phyloP scores from a whole-genome alignment of 352 stramenopile species.

The Globisporangium apiculatum region DNA sequence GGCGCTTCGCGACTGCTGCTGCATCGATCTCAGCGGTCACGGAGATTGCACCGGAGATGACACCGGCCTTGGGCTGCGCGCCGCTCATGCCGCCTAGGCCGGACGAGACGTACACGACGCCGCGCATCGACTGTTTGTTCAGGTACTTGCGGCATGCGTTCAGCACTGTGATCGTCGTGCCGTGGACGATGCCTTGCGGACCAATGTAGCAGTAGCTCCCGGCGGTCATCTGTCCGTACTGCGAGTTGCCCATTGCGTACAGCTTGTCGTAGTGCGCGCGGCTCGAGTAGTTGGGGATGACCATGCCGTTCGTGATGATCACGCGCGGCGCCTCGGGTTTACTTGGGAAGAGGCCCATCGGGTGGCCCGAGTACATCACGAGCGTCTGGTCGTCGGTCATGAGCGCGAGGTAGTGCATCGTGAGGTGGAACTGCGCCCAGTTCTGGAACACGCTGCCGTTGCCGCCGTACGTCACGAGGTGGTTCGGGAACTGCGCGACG shows the following conservation, averaged over 20 bases:
- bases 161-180: slow-evolving; percentile 87
- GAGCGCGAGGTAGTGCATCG: slow-evolving; percentile 83
- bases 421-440: slow-evolving; percentile 85
- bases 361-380: slow-evolving; percentile 87
- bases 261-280: slow-evolving; percentile 85
- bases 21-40: slow-evolving; percentile 82
- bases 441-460: slow-evolving; percentile 89
- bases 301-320: slow-evolving; percentile 86
- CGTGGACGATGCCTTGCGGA: slow-evolving; percentile 86
- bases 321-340: slow-evolving; percentile 67
- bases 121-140: slow-evolving; percentile 49
- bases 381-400: slow-evolving; percentile 88
- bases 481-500: slow-evolving; percentile 84
- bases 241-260: slow-evolving; percentile 81
- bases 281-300: slow-evolving; percentile 88
- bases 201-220: slow-evolving; percentile 91
- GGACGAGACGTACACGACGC: slow-evolving; percentile 83
- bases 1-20: slow-evolving; percentile 74
- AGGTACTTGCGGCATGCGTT: slow-evolving; percentile 89
- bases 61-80: slow-evolving; percentile 75
- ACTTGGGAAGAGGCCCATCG: slow-evolving; percentile 80
- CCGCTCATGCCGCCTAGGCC: slow-evolving; percentile 85
- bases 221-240: slow-evolving; percentile 89
- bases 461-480: slow-evolving; percentile 86
- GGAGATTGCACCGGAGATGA: slow-evolving; percentile 83